Conservation (phyloP, 176 grass and related monocot genomes). For the Oryza glaberrima region DNA sequence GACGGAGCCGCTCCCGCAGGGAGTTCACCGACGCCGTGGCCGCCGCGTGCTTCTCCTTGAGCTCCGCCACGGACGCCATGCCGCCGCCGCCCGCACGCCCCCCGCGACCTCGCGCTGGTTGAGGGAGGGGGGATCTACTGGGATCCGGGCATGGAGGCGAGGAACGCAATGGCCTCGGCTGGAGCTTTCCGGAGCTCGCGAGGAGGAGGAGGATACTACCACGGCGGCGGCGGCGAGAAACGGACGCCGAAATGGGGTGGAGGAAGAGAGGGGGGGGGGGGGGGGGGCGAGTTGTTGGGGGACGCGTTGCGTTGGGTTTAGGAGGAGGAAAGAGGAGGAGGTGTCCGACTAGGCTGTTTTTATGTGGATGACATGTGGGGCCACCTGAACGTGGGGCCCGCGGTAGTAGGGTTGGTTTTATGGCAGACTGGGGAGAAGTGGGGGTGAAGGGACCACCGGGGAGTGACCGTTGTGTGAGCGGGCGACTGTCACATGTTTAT, state of each 20-base stretch:
- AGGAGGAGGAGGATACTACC: not conserved
- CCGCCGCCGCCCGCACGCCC: slow-evolving; percentile 2
- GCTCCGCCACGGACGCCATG: slow-evolving; percentile 88
- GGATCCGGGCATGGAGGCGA: not conserved
- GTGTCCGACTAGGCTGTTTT: not conserved
- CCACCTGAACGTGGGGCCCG: fast-evolving
- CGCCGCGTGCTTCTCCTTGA: slow-evolving; percentile 79
- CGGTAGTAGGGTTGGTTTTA: not conserved
- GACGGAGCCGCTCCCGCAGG: slow-evolving; percentile 71
- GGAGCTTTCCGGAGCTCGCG: not conserved
- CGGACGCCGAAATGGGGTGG: not conserved
- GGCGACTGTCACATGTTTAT: too few relatives aligned
- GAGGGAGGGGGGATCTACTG: slow-evolving; percentile 3
- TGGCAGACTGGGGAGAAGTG: not conserved
- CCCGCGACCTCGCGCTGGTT: not conserved
- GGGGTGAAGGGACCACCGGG: not conserved
- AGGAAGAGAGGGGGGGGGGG: too few relatives aligned
- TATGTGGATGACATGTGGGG: slow-evolving; percentile 4
- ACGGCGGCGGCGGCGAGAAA: slow-evolving; percentile 15
- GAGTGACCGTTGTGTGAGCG: slow-evolving; percentile 24
- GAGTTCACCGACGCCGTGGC: slow-evolving; percentile 75
- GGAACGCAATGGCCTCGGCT: not conserved
- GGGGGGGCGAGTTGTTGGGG: slow-evolving; percentile 30
- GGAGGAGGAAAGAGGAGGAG: not conserved
- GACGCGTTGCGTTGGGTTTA: slow-evolving; percentile 32